Percentiles rank a stretch among this genome's conserved stretches.
Conservation (phyloP, 1,284 basidiomycete species). For the Apiotrichum sp. region DNA sequence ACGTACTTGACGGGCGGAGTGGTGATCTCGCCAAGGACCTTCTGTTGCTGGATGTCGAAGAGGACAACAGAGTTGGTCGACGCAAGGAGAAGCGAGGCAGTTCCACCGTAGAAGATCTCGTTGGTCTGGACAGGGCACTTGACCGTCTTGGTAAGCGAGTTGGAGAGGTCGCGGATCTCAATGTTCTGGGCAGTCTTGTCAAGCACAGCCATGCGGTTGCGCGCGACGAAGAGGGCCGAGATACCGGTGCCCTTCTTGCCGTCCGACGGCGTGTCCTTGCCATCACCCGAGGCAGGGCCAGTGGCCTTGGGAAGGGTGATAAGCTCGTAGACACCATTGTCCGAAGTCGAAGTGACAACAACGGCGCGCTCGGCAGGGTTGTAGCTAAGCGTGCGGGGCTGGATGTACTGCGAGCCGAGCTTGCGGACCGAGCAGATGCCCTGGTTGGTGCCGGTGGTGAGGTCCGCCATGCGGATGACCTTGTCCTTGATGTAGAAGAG, state of each 20-base stretch:
- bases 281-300: constrained; percentile 42
- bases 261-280: constrained; percentile 61
- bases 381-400: constrained; percentile 89
- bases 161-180: constrained; percentile 91
- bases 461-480: constrained; percentile 92
- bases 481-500: constrained; percentile 98
- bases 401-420: constrained; percentile 92
- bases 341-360: constrained; percentile 83
- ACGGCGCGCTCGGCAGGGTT: constrained; percentile 97
- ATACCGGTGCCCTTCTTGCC: constrained; percentile 85
- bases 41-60: constrained; percentile 98
- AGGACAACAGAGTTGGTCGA: constrained; percentile 80
- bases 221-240: constrained; percentile 91
- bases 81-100: constrained; percentile 85
- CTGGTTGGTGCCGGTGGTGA: constrained; percentile 82
- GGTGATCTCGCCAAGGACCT: constrained; percentile 82
- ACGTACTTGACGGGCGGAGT: constrained; percentile 97
- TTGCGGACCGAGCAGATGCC: constrained; percentile 90
- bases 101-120: constrained; percentile 98
- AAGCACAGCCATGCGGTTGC: constrained; percentile 90
- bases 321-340: constrained; percentile 89
- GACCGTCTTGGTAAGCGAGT: constrained; percentile 90
- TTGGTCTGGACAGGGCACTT: constrained; percentile 91
- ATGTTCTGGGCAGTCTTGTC: constrained; percentile 89
- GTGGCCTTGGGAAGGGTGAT: constrained; percentile 66